phyloP scores from a whole-genome alignment of 345 rosid genomes.

The Boechera stricta region DNA sequence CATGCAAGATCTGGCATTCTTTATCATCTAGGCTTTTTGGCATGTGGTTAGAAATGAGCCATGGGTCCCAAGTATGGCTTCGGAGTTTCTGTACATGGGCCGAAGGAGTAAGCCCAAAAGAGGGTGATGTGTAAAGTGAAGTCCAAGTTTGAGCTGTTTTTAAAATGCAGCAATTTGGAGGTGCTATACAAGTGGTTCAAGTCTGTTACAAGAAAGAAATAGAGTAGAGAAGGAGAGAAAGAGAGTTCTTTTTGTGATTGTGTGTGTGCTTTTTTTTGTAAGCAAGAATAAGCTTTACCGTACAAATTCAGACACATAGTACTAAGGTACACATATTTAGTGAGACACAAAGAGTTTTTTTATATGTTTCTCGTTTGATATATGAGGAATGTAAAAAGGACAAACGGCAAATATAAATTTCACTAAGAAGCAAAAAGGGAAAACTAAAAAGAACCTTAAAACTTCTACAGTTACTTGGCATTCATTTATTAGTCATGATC shows the following conservation, averaged over 20 bases:
- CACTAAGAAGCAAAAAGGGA: background rate
- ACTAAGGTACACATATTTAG: background rate
- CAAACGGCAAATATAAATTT: background rate
- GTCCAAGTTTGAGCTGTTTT: too few species aligned
- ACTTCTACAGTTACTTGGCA: conserved; percentile 8
- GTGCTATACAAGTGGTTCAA: background rate
- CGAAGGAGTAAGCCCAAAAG: background rate
- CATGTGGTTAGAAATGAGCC: background rate
- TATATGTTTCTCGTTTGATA: background rate
- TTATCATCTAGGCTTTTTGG: background rate
- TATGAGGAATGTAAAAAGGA: background rate
- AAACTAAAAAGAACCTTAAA: background rate
- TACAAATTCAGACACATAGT: background rate
- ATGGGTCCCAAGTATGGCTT: background rate
- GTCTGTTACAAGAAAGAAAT: too few species aligned
- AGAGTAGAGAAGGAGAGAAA: background rate
- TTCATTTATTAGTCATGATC: conserved; percentile 36
- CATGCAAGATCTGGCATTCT: background rate
- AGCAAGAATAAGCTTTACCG: background rate
- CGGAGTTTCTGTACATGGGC: background rate
- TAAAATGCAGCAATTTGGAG: background rate
- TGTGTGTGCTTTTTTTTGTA: background rate
- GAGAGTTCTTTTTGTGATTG: background rate
- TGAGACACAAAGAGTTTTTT: background rate
- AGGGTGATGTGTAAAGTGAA: background rate